Conservation (phyloP, 345 rosid species). For the Murraya paniculata region DNA sequence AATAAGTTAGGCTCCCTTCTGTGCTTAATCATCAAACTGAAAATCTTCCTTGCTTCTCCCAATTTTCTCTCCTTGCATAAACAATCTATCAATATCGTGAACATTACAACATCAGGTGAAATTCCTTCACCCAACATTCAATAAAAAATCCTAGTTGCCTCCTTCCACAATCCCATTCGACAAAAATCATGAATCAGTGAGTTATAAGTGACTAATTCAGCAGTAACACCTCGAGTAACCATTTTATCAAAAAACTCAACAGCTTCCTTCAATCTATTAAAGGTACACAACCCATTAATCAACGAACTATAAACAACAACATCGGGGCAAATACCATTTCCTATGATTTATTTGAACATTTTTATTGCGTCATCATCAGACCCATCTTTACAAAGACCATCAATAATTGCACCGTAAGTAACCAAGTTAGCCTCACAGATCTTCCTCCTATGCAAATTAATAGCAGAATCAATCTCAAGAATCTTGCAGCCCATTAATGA, state of each 20-base stretch:
- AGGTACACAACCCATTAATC: conserved; percentile 26
- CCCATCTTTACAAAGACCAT: conserved; percentile 29
- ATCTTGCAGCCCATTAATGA: conserved; percentile 24
- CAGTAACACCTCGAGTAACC: conserved; percentile 14
- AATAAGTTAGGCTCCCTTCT: conserved; percentile 11
- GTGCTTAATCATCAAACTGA: conserved; percentile 25
- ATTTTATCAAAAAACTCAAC: conserved; percentile 17
- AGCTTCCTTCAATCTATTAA: conserved; percentile 13
- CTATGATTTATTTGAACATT: conserved; percentile 23
- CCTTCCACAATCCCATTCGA: conserved; percentile 16
- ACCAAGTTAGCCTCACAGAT: conserved; percentile 18
- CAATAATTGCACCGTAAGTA: conserved; percentile 22
- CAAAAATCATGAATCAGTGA: conserved; percentile 23
- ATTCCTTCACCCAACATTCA: conserved; percentile 24
- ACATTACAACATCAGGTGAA: conserved; percentile 22
- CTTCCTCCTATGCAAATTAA: conserved; percentile 28
- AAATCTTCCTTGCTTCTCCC: conserved; percentile 22
- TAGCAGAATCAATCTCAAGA: conserved; percentile 7
- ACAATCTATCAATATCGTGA: conserved; percentile 20
- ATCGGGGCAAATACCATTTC: conserved; percentile 21
- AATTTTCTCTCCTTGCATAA: conserved; percentile 18
- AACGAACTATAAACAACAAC: conserved; percentile 28
- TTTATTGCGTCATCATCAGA: conserved; percentile 19
- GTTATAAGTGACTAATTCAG: conserved; percentile 14
- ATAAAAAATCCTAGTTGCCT: conserved; percentile 20